A percentile compares a stretch with the other conserved stretches of the same genome.
Evolutionary conservation across 257 asterid genomes (phyloP).

Genomic region (Solanum sejunctum): DNA sequence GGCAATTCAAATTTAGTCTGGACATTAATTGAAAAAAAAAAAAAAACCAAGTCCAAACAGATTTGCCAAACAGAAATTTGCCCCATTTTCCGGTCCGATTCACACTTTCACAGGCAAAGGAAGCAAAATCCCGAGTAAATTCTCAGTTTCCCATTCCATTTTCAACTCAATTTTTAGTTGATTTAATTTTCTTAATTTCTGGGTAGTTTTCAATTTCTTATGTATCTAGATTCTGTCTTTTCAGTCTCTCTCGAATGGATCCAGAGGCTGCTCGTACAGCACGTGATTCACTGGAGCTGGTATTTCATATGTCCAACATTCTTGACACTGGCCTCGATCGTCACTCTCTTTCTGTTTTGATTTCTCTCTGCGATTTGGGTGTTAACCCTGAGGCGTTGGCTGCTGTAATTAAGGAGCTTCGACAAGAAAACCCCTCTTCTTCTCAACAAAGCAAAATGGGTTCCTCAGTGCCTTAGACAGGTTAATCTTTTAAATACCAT

Average conservation of each 20-base stretch:
- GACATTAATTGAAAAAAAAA: no score
- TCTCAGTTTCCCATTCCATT: not conserved
- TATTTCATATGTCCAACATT: constrained; percentile 69
- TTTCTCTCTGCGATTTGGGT: constrained; percentile 66
- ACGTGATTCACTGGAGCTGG: constrained; percentile 65
- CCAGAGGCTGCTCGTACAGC: constrained; percentile 69
- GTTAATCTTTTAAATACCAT: not conserved
- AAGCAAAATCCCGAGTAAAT: not conserved
- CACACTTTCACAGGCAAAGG: not conserved
- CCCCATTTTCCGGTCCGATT: not conserved
- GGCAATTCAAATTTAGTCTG: no score
- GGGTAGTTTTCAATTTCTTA: not conserved
- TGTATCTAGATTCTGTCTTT: not conserved
- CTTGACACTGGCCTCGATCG: constrained; percentile 86
- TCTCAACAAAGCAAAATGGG: not conserved
- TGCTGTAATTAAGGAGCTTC: constrained; percentile 69
- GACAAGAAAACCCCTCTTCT: constrained; percentile 20
- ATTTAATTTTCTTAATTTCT: not conserved
- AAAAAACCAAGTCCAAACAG: not conserved
- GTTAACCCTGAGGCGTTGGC: constrained; percentile 72
- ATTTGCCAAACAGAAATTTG: not conserved
- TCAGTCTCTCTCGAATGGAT: constrained; percentile 20
- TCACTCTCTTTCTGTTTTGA: constrained; percentile 66
- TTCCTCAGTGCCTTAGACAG: not conserved
- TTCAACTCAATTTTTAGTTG: not conserved